Evolutionary conservation across 1,284 basidiomycete species (phyloP).

Genomic region (Puccinia hordei): DNA sequence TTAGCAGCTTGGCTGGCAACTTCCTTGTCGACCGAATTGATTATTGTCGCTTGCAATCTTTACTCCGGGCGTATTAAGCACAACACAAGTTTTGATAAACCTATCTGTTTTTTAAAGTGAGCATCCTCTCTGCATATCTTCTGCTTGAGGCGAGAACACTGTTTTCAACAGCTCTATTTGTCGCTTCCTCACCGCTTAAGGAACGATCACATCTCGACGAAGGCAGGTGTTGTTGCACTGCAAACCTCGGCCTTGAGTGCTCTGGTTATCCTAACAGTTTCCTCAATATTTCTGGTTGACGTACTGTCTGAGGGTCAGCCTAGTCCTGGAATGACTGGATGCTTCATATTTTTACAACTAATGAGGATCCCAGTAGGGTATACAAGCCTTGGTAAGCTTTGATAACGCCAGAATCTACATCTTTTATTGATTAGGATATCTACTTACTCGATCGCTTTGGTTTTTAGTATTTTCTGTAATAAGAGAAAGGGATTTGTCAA

Average conservation of each 20-base stretch:
- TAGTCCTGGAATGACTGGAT: neutral
- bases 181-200: neutral
- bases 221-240: constrained; percentile 1
- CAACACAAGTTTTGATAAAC: neutral
- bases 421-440: too few species aligned
- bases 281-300: neutral
- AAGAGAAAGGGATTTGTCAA: constrained; percentile 15
- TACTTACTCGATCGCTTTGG: neutral
- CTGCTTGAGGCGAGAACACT: neutral
- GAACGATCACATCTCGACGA: neutral
- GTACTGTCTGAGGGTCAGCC: neutral
- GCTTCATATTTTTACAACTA: constrained; percentile 1
- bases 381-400: constrained; percentile 18
- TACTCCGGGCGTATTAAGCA: neutral
- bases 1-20: constrained; percentile 25
- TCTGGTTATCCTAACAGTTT: neutral
- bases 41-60: constrained; percentile 5
- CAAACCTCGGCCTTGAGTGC: constrained; percentile 25
- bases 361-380: constrained; percentile 15
- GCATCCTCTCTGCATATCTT: neutral
- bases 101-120: constrained; percentile 26
- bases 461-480: constrained; percentile 6
- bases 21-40: neutral
- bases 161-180: neutral
- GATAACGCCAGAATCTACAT: too few species aligned